Evolutionary conservation across 495 filamentous ascomycete genomes (phyloP), one percentile per base, ranked within the genome.

Genomic region (Thermothielavioides terrestris): DNA sequence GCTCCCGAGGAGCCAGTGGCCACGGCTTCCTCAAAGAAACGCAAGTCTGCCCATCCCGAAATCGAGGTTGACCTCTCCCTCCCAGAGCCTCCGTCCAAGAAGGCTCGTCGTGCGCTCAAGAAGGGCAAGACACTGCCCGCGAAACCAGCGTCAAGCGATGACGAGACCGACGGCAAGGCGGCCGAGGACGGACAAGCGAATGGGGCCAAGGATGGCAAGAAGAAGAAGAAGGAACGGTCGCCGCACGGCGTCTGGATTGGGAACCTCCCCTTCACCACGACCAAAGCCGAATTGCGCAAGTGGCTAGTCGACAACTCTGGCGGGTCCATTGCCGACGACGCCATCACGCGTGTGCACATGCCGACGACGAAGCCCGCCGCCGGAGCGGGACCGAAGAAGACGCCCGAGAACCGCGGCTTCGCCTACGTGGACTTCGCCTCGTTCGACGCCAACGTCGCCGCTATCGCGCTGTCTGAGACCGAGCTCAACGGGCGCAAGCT

Each of bases 21-120:
- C 38, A 42, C 53, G 21, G 42, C 49, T 6, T 52, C 55, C 25
- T 68, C 74, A 48, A 71, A 73, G 32, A 89, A 88, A 66, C 89
- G 90, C 71, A 86, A 88, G 59, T 82, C 86, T 56, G 69, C 79
- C 40, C 65, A 76, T 43, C 72, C 77, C 34, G 87, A 95, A 58
- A 80, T 99, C 59, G 86, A 94, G 68, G 86, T 99, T 54, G 88
- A 99, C 67, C 68, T 97, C 51, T 75, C 69, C 50, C 81, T 84
- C 38, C 90, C 92, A 5, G 89, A 96, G 62, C 92, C 92, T 11
- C 85, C 86, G 5, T 97, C 94, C 35, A 97, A 96, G 66, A 95
- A 92, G 68, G 84, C 83, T 47, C 72, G 85, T 52, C 85, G 89
- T 46, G 79, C 80, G 37, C 80, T 88, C 34, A 92, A 89, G 63